Conservation (phyloP, 2,329 filamentous ascomycete species). For the Drechslerella coelobrocha region DNA sequence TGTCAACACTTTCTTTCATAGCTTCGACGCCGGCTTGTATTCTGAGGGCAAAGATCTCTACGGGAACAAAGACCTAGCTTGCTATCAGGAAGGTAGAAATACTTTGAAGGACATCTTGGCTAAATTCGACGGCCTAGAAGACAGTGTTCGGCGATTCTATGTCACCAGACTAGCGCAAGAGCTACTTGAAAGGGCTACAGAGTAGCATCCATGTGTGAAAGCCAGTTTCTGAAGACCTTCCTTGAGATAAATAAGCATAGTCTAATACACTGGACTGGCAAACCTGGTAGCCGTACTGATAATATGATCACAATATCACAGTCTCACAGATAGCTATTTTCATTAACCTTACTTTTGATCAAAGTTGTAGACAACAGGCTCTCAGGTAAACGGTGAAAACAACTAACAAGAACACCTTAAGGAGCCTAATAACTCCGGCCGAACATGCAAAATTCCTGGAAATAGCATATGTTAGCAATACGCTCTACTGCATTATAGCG, state of each 20-base stretch:
- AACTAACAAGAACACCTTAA: neutral
- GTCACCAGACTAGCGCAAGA: slow-evolving; percentile 74
- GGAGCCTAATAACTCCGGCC: slow-evolving; percentile 51
- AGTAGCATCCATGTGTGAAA: neutral
- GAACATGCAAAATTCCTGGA: slow-evolving; percentile 44
- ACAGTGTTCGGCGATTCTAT: slow-evolving; percentile 75
- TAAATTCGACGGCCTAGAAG: slow-evolving; percentile 64
- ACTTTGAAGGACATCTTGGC: slow-evolving; percentile 73
- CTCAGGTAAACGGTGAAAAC: too few relatives aligned
- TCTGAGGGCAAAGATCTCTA: slow-evolving; percentile 81
- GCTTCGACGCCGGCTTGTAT: slow-evolving; percentile 69
- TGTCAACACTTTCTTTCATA: slow-evolving; percentile 88
- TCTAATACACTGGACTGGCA: too few relatives aligned
- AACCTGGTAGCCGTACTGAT: too few relatives aligned
- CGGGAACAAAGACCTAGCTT: slow-evolving; percentile 82
- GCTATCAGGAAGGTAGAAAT: slow-evolving; percentile 79
- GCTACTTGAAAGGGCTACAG: slow-evolving; percentile 60
- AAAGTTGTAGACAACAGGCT: too few relatives aligned
- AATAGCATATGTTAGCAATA: neutral
- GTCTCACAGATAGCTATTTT: too few relatives aligned
- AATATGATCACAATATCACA: too few relatives aligned
- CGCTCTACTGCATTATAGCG: neutral
- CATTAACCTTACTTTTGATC: too few relatives aligned
- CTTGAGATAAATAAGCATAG: too few relatives aligned
- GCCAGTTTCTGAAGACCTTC: neutral